Percentiles rank a stretch among this genome's conserved stretches.
Conservation (phyloP, 1,139 yeast genomes). For the Yueomyces sp. region DNA sequence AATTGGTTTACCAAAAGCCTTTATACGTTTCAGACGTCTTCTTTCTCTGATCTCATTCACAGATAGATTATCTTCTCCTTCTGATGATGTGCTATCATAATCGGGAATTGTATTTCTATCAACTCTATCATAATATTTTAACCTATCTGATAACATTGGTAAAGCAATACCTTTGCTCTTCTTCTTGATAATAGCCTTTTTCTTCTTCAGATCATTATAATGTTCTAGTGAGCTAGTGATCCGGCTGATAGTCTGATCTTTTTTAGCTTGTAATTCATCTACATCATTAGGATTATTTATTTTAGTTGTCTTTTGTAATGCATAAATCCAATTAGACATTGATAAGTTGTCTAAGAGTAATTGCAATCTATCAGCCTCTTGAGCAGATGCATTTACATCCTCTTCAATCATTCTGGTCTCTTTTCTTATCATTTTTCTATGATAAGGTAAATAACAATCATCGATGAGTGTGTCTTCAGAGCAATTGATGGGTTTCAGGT, state of each 20-base stretch:
- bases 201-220: constrained; percentile 20
- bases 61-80: constrained; percentile 16
- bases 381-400: constrained; percentile 42
- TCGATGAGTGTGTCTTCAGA: constrained; percentile 31
- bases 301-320: constrained; percentile 41
- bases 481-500: background rate
- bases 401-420: constrained; percentile 50
- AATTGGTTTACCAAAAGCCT: constrained; percentile 15
- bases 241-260: constrained; percentile 38
- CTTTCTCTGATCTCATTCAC: constrained; percentile 9
- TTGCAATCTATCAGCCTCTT: constrained; percentile 28
- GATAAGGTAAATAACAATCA: constrained; percentile 35
- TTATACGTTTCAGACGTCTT: constrained; percentile 8
- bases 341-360: constrained; percentile 25
- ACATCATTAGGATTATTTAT: constrained; percentile 35
- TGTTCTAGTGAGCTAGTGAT: constrained; percentile 35
- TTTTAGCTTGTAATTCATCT: constrained; percentile 39
- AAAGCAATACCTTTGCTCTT: constrained; percentile 6
- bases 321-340: constrained; percentile 44
- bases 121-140: constrained; percentile 8
- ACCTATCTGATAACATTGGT: constrained; percentile 8
- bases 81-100: constrained; percentile 22
- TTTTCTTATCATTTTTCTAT: constrained; percentile 51
- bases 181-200: constrained; percentile 2
- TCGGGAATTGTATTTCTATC: constrained; percentile 13